Evolutionary conservation across 306 rosid genomes (phyloP).

Genomic region (Glycine soja): DNA sequence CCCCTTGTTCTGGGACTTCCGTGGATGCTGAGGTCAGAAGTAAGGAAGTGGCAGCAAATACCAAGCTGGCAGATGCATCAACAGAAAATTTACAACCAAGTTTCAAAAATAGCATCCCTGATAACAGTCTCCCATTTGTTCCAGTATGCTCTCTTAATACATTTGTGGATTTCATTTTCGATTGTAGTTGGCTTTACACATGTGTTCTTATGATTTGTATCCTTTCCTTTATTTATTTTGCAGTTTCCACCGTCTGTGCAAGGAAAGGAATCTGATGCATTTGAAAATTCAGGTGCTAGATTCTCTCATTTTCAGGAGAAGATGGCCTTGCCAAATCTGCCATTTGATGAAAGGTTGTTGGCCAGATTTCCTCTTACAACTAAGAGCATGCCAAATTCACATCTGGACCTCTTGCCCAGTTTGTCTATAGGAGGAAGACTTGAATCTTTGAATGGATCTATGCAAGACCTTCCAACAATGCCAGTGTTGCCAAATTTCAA

Average conservation of each 20-base stretch:
- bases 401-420: slow-evolving; percentile 78
- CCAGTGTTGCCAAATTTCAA: slow-evolving; percentile 77
- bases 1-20: slow-evolving; percentile 68
- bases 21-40: slow-evolving; percentile 65
- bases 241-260: slow-evolving; percentile 64
- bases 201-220: slow-evolving; percentile 38
- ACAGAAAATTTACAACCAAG: slow-evolving; percentile 61
- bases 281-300: slow-evolving; percentile 60
- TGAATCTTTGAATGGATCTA: slow-evolving; percentile 68
- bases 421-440: slow-evolving; percentile 76
- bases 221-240: slow-evolving; percentile 11
- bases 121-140: slow-evolving; percentile 64
- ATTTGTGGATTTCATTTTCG: slow-evolving; percentile 30
- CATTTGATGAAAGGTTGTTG: slow-evolving; percentile 84
- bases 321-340: slow-evolving; percentile 75
- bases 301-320: slow-evolving; percentile 77
- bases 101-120: slow-evolving; percentile 65
- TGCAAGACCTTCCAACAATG: slow-evolving; percentile 77
- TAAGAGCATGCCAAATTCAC: slow-evolving; percentile 64
- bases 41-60: slow-evolving; percentile 58
- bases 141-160: slow-evolving; percentile 59
- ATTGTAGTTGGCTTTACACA: slow-evolving; percentile 31
- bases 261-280: slow-evolving; percentile 60
- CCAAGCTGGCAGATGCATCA: slow-evolving; percentile 60
- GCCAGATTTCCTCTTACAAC: slow-evolving; percentile 76